Base-by-base conservation (phyloP, 805 yeast genomes). In the Wickerhamiella azymoides region DNA sequence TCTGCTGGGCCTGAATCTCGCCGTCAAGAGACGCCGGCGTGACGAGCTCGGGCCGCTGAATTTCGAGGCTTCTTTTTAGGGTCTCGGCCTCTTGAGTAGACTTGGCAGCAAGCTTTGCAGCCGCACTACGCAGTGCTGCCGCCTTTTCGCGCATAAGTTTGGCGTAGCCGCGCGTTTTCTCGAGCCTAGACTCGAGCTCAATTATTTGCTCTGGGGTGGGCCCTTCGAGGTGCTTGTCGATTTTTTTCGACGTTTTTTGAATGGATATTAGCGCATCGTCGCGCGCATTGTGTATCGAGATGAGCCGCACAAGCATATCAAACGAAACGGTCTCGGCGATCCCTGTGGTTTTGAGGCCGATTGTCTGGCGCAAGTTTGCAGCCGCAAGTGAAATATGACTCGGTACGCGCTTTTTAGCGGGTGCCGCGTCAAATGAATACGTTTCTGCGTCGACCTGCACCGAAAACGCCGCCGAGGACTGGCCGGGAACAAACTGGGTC, bases 241-340 rank as follows among this genome's bases (percentile, higher is more conserved):
- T 49, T 14, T 52, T 49, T 7, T n/a, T 27, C 10, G 40, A 18
- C 19, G 59, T 47, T 10, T 38, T 33, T 5, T 18, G 26, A 1
- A 52, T 52, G 2, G 62, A 53, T 30, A 28, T 42, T 38, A 50
- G 52, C 39, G 60, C 53, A 45, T 62, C 65, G 18, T 49, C 52
- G 1, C 57, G 49, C 26, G 62, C 56, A 17, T 53, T 53, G 46
- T 61, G 56, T 8, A 62, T 50, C 10, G 58, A 55, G 49, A 56
- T 50, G 8, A 62, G 42, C 26, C 57, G 59, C 46, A 57, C 55
- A 1, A 62, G 50, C 16, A 47, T 46, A 25, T 62, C 57, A 48
- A 50, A 62, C 5, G 55, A 49, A 11, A 55, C 49, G 10, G 40
- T 33, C 16, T 21, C 35, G 13, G 25, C 40, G 18, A 37, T 37